A percentile compares a stretch with the other conserved stretches of the same genome.
Evolutionary conservation across 257 asterid genomes (phyloP).

Genomic region (Fraxinus quadrangulata): DNA sequence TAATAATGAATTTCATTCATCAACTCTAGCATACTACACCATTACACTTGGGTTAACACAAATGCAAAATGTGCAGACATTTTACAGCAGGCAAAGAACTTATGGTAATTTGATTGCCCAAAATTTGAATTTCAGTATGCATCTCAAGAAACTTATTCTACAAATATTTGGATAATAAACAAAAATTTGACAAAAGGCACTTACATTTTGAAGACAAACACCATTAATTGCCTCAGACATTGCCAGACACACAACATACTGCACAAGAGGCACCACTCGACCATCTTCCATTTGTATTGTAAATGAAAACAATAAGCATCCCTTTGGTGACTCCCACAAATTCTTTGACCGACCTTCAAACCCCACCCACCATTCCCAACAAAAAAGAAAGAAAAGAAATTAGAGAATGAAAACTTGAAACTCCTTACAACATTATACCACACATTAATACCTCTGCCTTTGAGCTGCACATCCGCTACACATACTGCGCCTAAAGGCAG

Average conservation of each 20-base stretch:
- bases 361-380: conserved; percentile 21
- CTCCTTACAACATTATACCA: conserved; percentile 7
- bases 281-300: conserved; percentile 93
- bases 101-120: neutral
- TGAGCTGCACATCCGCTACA: conserved; percentile 80
- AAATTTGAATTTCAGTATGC: conserved; percentile 5
- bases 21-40: neutral
- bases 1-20: neutral
- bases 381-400: conserved; percentile 13
- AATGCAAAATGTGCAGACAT: neutral
- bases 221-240: conserved; percentile 84
- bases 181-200: conserved; percentile 27
- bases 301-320: conserved; percentile 92
- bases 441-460: conserved; percentile 76
- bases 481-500: conserved; percentile 86
- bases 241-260: conserved; percentile 86
- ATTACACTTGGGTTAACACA: neutral
- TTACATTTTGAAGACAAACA: conserved; percentile 64
- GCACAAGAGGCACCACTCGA: conserved; percentile 80
- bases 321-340: conserved; percentile 94
- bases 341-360: conserved; percentile 76
- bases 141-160: conserved; percentile 1
- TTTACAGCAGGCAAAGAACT: neutral
- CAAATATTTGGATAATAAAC: neutral
- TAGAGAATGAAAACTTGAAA: neutral